Conservation (phyloP, 331 rosid genomes). For the Acacia concinna region DNA sequence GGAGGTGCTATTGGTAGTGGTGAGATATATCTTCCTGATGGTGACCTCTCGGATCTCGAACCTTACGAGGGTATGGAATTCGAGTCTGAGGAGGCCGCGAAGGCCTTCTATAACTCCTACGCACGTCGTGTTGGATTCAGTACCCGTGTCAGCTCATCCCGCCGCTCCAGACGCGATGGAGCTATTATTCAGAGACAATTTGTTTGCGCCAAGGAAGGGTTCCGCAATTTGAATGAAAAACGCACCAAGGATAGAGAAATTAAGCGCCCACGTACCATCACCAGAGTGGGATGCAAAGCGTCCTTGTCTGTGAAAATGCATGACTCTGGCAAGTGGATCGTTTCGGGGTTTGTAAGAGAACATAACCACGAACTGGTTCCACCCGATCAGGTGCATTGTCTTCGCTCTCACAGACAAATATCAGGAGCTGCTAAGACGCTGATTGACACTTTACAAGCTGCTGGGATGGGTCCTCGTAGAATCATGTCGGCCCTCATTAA, state of each 20-base stretch:
- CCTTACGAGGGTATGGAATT: slow-evolving; percentile 96
- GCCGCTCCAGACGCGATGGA: slow-evolving; percentile 96
- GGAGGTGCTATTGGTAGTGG: slow-evolving; percentile 48
- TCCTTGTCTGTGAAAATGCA: slow-evolving; percentile 98
- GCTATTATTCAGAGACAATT: slow-evolving; percentile 97
- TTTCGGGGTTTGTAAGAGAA: slow-evolving; percentile 86
- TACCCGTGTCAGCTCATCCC: slow-evolving; percentile 96
- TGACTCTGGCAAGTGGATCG: slow-evolving; percentile 95
- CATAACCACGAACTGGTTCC: slow-evolving; percentile 96
- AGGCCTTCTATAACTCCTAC: slow-evolving; percentile 93
- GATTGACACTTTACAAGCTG: slow-evolving; percentile 96
- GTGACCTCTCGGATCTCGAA: slow-evolving; percentile 89
- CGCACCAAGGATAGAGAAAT: slow-evolving; percentile 98
- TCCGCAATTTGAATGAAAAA: slow-evolving; percentile 94
- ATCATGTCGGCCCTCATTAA: slow-evolving; percentile 95
- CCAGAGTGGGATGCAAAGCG: slow-evolving; percentile 97
- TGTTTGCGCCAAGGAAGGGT: slow-evolving; percentile 97
- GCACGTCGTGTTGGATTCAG: slow-evolving; percentile 99
- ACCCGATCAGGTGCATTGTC: slow-evolving; percentile 95
- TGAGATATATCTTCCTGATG: slow-evolving; percentile 77
- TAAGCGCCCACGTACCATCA: slow-evolving; percentile 90
- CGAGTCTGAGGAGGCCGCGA: slow-evolving; percentile 99
- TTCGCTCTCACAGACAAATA: slow-evolving; percentile 95
- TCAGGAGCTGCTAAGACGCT: slow-evolving; percentile 96
- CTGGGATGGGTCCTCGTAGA: slow-evolving; percentile 99